Percentiles rank a stretch among this genome's conserved stretches.
Evolutionary conservation across 768 basidiomycete genomes (phyloP).

Genomic region (Paxillus rubicundulus): DNA sequence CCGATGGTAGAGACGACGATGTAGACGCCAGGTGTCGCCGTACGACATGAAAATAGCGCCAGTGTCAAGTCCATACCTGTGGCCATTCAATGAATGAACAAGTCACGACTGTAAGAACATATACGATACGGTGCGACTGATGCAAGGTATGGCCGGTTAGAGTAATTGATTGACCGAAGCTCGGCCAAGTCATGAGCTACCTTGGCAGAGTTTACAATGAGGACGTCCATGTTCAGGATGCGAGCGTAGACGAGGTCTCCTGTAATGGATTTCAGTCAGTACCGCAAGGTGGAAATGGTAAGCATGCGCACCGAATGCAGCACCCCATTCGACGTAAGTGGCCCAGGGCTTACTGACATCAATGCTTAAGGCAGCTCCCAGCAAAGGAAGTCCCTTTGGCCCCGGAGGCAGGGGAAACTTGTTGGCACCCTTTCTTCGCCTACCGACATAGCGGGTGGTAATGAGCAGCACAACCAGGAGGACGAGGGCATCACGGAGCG

Average conservation of each 20-base stretch:
- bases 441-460: conserved; percentile 9
- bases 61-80: conserved; percentile 34
- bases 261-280: conserved; percentile 4
- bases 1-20: conserved; percentile 35
- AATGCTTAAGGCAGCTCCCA: conserved; percentile 27
- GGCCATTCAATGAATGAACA: not conserved
- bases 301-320: conserved; percentile 17
- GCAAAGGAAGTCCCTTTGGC: conserved; percentile 43
- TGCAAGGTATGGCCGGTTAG: conserved; percentile 31
- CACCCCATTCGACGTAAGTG: conserved; percentile 34
- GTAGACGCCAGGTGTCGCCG: conserved; percentile 38
- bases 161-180: conserved; percentile 30
- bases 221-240: conserved; percentile 20
- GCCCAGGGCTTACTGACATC: conserved; percentile 31
- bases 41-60: conserved; percentile 36
- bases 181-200: conserved; percentile 29
- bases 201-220: conserved; percentile 29
- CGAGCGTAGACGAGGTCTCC: conserved; percentile 23
- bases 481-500: not conserved
- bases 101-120: not conserved
- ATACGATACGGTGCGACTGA: conserved; percentile 20
- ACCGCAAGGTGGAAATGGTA: not conserved
- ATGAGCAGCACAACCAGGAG: conserved; percentile 5
- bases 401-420: conserved; percentile 44
- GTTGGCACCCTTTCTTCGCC: not conserved